Base-by-base conservation (phyloP, 768 basidiomycete species). In the Termitomyces sp. region DNA sequence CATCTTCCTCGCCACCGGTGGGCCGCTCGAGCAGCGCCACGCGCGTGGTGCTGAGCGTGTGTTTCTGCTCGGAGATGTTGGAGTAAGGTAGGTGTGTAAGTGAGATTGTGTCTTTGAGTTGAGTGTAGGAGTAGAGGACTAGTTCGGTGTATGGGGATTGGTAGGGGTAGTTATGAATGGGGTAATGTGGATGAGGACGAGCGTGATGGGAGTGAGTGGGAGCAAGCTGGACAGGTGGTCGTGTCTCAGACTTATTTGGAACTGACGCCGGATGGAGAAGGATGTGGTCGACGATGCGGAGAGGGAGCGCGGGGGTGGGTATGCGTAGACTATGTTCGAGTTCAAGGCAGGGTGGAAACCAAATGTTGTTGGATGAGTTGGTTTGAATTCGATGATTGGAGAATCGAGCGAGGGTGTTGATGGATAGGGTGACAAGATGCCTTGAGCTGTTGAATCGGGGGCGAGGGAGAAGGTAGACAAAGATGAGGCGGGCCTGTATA, bases 71-170 rank as follows among this genome's bases (percentile, higher is more conserved):
- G 1, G 70, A 70, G 2, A 77, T 73, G 26, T 75, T 68, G n/a
- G 69, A 65, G 2, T 67, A 60, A 0, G 69, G 58, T 34, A 71
- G 60, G 22, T 87, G 82, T 5, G 81, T 76, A 59, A 93, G 71
- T 22, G 81, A 74, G n/a, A 90, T 75, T 0, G 83, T 82, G 5
- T 93, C 93, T 7, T 82, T 74, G 33, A 95, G 79, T 57, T 94
- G 90, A 0, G 86, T 91, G 63, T 95, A 95, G 0, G 93, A 86
- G 69, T 95, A 95, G 2, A 95, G 80, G 20, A 95, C 82, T 18
- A 91, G 73, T 62, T 93, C 89, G 0, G 81, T 78, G 57, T 82
- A 82, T 3, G 79, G 69, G 24, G n/a, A n/a, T 32, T 7, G 53
- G 44, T 7, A 16, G 42, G n/a, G 12, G 14, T 26, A 4, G 80